Conservation (phyloP, 331 rosid species). For the Quercus phellos region DNA sequence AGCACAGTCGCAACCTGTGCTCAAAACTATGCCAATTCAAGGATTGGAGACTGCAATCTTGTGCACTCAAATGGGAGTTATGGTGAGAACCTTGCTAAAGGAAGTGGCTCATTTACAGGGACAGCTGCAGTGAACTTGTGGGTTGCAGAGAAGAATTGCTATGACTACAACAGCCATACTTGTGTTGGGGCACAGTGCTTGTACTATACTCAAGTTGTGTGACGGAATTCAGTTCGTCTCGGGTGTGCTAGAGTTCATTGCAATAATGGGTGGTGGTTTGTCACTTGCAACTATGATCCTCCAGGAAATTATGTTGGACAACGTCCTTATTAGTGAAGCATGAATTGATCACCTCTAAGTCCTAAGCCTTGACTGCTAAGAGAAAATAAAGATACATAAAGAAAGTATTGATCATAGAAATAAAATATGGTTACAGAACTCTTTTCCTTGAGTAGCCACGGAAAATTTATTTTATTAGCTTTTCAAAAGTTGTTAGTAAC, state of each 20-base stretch:
- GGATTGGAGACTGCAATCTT: background rate
- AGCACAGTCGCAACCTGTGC: conserved; percentile 3
- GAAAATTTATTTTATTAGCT: no score
- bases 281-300: conserved; percentile 40
- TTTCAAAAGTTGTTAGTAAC: no score
- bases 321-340: conserved; percentile 32
- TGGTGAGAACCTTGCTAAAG: background rate
- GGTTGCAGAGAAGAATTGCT: conserved; percentile 17
- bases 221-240: conserved; percentile 5
- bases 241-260: conserved; percentile 33
- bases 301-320: conserved; percentile 28
- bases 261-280: conserved; percentile 17
- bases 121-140: conserved; percentile 20
- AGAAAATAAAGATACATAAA: no score
- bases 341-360: no score
- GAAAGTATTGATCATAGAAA: no score
- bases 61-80: conserved; percentile 18
- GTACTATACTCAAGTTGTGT: conserved; percentile 18
- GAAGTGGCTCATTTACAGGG: background rate
- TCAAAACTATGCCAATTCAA: background rate
- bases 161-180: conserved; percentile 1
- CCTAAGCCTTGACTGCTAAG: no score
- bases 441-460: no score
- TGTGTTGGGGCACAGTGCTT: conserved; percentile 19
- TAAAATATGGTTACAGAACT: no score